Conservation (phyloP, 805 yeast species). For the Wickerhamiella sergipiensis region DNA sequence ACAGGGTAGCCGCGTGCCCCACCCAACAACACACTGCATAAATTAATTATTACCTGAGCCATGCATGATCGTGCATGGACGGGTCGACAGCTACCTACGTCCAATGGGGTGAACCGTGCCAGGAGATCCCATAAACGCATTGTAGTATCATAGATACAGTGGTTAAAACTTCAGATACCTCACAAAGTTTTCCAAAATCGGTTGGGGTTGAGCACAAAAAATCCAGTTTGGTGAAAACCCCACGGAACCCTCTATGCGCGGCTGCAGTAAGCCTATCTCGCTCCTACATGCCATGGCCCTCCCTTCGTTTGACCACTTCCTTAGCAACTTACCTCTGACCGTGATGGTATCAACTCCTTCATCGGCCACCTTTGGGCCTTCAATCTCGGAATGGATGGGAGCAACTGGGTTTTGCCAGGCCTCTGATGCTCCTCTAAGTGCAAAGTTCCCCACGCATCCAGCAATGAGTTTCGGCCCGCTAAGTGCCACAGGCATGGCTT, state of each 20-base stretch:
- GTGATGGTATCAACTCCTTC: not conserved
- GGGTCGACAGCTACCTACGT: too few relatives aligned
- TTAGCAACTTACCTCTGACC: not conserved
- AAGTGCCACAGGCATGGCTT: not conserved
- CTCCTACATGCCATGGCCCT: not conserved
- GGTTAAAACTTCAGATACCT: too few relatives aligned
- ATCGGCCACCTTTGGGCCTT: not conserved
- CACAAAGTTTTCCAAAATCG: not conserved
- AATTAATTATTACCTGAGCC: not conserved
- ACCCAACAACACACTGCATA: not conserved
- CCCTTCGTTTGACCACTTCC: not conserved
- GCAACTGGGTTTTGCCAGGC: not conserved
- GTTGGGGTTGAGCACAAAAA: not conserved
- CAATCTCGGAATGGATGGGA: not conserved
- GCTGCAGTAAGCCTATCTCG: not conserved
- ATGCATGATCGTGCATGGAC: not conserved
- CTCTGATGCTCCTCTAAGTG: not conserved
- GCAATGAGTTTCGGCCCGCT: not conserved
- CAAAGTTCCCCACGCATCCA: not conserved
- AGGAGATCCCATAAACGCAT: too few relatives aligned
- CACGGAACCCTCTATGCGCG: not conserved
- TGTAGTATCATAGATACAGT: too few relatives aligned
- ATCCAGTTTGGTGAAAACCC: not conserved
- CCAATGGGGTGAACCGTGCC: too few relatives aligned
- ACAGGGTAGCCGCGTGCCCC: too few relatives aligned